Evolutionary conservation across 106 monocot genomes (phyloP), one percentile per base, ranked within the genome.

Genomic region (Cymbidium sinense): DNA sequence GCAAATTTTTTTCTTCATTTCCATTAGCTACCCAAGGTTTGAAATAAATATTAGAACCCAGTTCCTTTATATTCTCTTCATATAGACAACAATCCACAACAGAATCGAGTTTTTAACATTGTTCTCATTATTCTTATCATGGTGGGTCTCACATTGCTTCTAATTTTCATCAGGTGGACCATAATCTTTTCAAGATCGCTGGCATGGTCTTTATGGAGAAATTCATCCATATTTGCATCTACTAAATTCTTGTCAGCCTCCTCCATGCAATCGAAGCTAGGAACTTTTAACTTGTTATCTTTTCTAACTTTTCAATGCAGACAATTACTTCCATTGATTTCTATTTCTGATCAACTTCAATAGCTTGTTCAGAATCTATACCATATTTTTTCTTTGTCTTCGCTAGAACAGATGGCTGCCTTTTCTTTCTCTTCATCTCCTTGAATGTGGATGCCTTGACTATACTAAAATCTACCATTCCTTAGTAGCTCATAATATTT

Each of bases 401-500:
- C 50, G 21, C 35, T 73, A 35, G 71, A 13, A 62, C 31, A 69
- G 30, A 36, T 41, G 28, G 18, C 55, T 43, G 29, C 34, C 67
- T 77, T 81, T 78, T 51, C 25, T 84, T 80, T 88, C 51, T 82
- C 79, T 35, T 79, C 64, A 43, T 27, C 31, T 58, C 81, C 81
- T 27, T 69, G 70, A 47, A 70, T 52, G 69, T 33, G 77, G 33
- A 70, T 29, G 41, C 86, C 84, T 64, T 47, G 39, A 76, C 55
- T 33, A 58, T 79, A 76, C 28, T 79, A 79, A 31, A 82, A 88
- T 37, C 61, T 81, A 11, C 74, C 78, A 79, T 76, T 81, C 37
- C 80, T 74, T 30, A 83, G 64, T 77, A 88, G 43, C 80, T 90
- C 88, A 84, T 86, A 86, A 67, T 88, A 92, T 74, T 90, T 65